These are phyloP conservation scores for Pilaira anomala DNA, from an alignment of 192 early-diverging fungal genomes.

Conservation along the genomic window DNA sequence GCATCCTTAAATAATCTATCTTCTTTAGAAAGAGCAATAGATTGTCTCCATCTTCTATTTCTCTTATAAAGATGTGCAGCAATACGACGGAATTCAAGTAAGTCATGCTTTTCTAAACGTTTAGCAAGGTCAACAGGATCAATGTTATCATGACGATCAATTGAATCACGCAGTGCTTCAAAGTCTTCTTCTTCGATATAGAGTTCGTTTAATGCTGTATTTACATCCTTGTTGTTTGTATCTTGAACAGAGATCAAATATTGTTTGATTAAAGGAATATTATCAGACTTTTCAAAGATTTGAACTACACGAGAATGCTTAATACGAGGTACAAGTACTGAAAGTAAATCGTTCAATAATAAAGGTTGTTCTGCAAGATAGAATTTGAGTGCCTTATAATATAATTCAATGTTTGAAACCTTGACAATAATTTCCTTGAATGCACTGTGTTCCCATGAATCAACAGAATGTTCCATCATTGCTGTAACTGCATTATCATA, in stretches of 20 bases:
- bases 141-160: slow-evolving; percentile 94
- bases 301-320: slow-evolving; percentile 97
- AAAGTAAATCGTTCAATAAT: slow-evolving; percentile 88
- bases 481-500: slow-evolving; percentile 95
- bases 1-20: slow-evolving; percentile 98
- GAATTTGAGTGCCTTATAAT: slow-evolving; percentile 96
- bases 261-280: slow-evolving; percentile 94
- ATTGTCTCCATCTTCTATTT: slow-evolving; percentile 96
- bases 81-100: slow-evolving; percentile 97
- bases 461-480: slow-evolving; percentile 93
- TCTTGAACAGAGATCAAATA: slow-evolving; percentile 95
- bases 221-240: slow-evolving; percentile 93
- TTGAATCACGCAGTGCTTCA: slow-evolving; percentile 87
- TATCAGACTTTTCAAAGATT: slow-evolving; percentile 98
- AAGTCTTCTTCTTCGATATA: slow-evolving; percentile 98
- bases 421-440: slow-evolving; percentile 99
- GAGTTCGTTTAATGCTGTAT: slow-evolving; percentile 93
- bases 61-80: slow-evolving; percentile 94
- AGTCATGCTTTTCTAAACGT: slow-evolving; percentile 92
- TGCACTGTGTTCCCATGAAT: slow-evolving; percentile 93
- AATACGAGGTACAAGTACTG: slow-evolving; percentile 82
- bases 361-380: slow-evolving; percentile 97
- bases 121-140: slow-evolving; percentile 89
- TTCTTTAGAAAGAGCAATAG: slow-evolving; percentile 92
- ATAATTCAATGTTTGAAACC: slow-evolving; percentile 95